These are phyloP conservation scores for Endocalyx cinctus DNA, from an alignment of 2,329 filamentous ascomycete genomes.

Conservation along the genomic window DNA sequence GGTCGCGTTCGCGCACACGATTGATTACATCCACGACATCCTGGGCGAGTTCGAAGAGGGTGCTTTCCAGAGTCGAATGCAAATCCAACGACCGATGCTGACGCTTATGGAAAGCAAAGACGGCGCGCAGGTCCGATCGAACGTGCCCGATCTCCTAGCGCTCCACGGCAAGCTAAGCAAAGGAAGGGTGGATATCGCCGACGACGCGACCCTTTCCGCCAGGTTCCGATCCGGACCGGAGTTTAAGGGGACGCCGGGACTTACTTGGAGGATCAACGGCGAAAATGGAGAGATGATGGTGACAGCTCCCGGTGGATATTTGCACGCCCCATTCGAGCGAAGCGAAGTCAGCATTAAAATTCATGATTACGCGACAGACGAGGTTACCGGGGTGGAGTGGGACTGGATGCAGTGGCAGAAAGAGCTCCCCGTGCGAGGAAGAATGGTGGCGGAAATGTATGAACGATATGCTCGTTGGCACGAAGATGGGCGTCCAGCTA, in stretches of 20 bases:
- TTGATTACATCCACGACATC: conserved; percentile 41
- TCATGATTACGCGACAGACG: conserved; percentile 42
- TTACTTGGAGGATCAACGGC: conserved; percentile 48
- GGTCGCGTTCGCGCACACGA: conserved; percentile 21
- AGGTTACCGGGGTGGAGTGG: conserved; percentile 38
- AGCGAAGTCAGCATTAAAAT: conserved; percentile 43
- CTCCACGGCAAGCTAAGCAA: conserved; percentile 33
- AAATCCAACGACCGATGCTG: conserved; percentile 39
- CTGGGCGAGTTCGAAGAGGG: conserved; percentile 41
- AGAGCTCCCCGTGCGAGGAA: conserved; percentile 36
- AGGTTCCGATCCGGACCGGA: conserved; percentile 43
- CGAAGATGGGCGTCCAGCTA: conserved; percentile 11
- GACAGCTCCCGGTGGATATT: conserved; percentile 20
- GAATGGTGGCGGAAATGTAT: conserved; percentile 52
- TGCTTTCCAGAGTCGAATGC: conserved; percentile 35
- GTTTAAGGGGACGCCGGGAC: conserved; percentile 40
- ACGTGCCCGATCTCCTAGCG: conserved; percentile 41
- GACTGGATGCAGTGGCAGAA: conserved; percentile 43
- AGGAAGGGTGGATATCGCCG: conserved; percentile 14
- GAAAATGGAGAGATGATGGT: conserved; percentile 47
- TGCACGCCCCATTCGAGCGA: conserved; percentile 28
- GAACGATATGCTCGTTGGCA: conserved; percentile 44
- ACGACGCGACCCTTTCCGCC: conserved; percentile 37
- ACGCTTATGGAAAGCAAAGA: conserved; percentile 28
- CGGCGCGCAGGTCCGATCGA: conserved; percentile 27